Conservation (phyloP, 257 asterid species). For the Anisodus tanguticus region DNA sequence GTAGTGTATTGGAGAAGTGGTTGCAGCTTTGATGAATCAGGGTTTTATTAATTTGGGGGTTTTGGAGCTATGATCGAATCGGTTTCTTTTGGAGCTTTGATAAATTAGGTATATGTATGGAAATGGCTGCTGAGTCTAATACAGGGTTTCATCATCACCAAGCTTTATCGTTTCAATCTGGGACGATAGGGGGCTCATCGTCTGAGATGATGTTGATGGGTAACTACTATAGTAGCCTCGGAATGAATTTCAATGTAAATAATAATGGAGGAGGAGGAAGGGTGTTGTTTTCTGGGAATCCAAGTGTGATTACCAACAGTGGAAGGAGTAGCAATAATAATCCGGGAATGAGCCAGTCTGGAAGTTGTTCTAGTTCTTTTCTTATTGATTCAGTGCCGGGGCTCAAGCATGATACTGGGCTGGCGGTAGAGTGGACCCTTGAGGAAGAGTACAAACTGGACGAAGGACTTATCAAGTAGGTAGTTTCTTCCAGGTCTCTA, state of each 20-base stretch:
- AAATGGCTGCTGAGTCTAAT: slow-evolving; percentile 70
- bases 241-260: slow-evolving; percentile 44
- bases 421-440: slow-evolving; percentile 83
- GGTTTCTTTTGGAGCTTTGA: too few relatives aligned
- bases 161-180: slow-evolving; percentile 51
- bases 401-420: slow-evolving; percentile 76
- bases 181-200: slow-evolving; percentile 34
- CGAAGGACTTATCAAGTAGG: slow-evolving; percentile 90
- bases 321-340: slow-evolving; percentile 25
- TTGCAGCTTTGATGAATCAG: slow-evolving; percentile 1
- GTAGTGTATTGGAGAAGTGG: neutral
- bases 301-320: slow-evolving; percentile 20
- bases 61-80: neutral
- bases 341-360: slow-evolving; percentile 44
- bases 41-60: slow-evolving; percentile 3
- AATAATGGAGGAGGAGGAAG: slow-evolving; percentile 46
- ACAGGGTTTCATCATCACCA: slow-evolving; percentile 52
- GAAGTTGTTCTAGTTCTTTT: slow-evolving; percentile 50
- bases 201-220: slow-evolving; percentile 55
- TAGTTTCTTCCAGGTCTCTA: slow-evolving; percentile 50
- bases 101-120: slow-evolving; percentile 17
- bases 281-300: slow-evolving; percentile 48
- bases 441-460: slow-evolving; percentile 79
- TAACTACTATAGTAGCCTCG: slow-evolving; percentile 44
- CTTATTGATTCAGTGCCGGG: slow-evolving; percentile 70